Conservation (phyloP, 768 basidiomycete species). For the Trichaptum fuscoviolaceum region DNA sequence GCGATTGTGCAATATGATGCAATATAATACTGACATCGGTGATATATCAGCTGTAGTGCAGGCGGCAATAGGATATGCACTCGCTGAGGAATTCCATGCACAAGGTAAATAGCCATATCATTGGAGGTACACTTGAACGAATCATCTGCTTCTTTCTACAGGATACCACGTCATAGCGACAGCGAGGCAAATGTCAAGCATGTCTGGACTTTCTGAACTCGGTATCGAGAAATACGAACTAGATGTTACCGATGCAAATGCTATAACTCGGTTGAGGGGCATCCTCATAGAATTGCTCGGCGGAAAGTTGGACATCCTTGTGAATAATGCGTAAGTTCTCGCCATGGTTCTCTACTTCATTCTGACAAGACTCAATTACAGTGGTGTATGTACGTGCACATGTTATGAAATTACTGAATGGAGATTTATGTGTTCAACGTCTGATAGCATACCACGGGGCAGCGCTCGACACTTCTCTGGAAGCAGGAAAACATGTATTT, state of each 20-base stretch:
- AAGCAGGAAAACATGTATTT: slow-evolving; percentile 20
- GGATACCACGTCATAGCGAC: not conserved
- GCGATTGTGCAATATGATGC: too few relatives aligned
- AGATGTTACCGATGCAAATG: not conserved
- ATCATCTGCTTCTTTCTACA: too few relatives aligned
- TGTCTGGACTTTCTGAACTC: not conserved
- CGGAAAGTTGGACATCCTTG: not conserved
- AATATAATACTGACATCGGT: too few relatives aligned
- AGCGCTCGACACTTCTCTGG: slow-evolving; percentile 9
- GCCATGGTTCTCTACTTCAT: too few relatives aligned
- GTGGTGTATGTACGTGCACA: too few relatives aligned
- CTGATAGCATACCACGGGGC: not conserved
- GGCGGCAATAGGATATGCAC: not conserved
- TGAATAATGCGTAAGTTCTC: too few relatives aligned
- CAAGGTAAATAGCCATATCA: not conserved
- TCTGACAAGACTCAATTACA: too few relatives aligned
- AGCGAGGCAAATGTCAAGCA: not conserved
- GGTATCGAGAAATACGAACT: not conserved
- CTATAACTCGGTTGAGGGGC: not conserved
- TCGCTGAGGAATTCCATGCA: not conserved
- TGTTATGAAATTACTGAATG: too few relatives aligned
- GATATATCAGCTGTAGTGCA: too few relatives aligned
- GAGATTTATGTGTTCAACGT: not conserved
- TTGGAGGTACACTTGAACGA: not conserved
- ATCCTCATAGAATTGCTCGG: not conserved